Evolutionary conservation across 441 rosid species (phyloP).

Genomic region (Euphorbia celastroides): DNA sequence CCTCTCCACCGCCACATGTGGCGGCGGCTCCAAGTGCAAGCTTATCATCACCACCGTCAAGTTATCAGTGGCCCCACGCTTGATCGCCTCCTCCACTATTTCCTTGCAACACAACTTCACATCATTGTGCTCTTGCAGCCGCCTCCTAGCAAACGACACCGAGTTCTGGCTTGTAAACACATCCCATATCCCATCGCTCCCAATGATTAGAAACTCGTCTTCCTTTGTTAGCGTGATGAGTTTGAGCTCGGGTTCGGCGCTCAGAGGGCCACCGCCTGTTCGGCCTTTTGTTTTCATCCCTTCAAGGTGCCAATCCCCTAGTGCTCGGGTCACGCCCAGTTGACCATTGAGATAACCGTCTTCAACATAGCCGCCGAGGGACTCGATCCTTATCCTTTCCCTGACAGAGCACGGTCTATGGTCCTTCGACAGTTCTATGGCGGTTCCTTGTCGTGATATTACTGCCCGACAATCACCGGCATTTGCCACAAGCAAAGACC

Average conservation of each 20-base stretch:
- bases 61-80: conserved; percentile 45
- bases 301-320: conserved; percentile 67
- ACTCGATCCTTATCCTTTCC: conserved; percentile 45
- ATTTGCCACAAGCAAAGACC: conserved; percentile 74
- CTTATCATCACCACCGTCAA: conserved; percentile 57
- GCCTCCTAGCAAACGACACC: conserved; percentile 45
- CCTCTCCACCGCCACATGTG: conserved; percentile 28
- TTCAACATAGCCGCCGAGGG: conserved; percentile 47
- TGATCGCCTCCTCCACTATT: conserved; percentile 55
- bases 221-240: conserved; percentile 40
- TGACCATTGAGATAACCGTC: conserved; percentile 61
- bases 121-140: conserved; percentile 59
- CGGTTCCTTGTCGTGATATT: conserved; percentile 43
- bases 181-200: conserved; percentile 70
- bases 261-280: conserved; percentile 52
- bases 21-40: conserved; percentile 56
- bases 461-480: conserved; percentile 80
- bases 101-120: conserved; percentile 51
- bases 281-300: conserved; percentile 48
- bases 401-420: conserved; percentile 48
- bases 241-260: conserved; percentile 65
- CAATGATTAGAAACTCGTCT: conserved; percentile 60
- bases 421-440: conserved; percentile 56
- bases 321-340: conserved; percentile 52
- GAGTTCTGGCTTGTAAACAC: conserved; percentile 59